Base-by-base conservation (phyloP, 2,329 filamentous ascomycete genomes). In the Fusarium zealandicum region DNA sequence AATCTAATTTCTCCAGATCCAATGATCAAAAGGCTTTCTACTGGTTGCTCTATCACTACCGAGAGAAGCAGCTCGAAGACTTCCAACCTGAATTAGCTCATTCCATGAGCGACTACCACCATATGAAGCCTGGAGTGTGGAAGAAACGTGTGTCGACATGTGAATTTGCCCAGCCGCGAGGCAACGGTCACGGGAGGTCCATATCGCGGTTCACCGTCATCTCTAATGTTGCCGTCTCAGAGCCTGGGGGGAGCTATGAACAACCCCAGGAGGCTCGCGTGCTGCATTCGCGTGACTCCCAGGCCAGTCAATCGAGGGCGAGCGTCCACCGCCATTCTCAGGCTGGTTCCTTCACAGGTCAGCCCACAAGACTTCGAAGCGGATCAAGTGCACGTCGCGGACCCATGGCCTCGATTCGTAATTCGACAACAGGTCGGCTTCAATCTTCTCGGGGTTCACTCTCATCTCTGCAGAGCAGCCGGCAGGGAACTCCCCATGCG, bases 21-120 rank as follows among this genome's bases (percentile, higher is more conserved):
- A 98, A 96, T 61, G 91, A 96, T 49, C 92, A 97, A 70, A 96
- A 96, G 69, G 82, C 93, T 63, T 97, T 98, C 73, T 99, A 98
- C 73, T 89, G 87, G 74, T 83, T 96, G 16, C 82, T 99, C 7
- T 76, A 89, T 61, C 89, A 88, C 71, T 96, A 96, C 71, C 85
- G 90, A 37, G 87, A 96, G 60, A 87, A 91, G 58, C 88, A 95
- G 64, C 75, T 96, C 2, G 93, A 98, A 70, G 90, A 96, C 69
- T 98, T 95, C 69, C 89, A 89, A 54, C 86, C 87, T 25, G 84
- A 90, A 17, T 78, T 97, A 49, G 85, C 85, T n/a, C 90, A 95
- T 69, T 96, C 93, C 1, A 83, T 88, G 50, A 96, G 92, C 73
- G 93, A 98, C 69, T 95, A 96, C 66, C 93, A 97, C 67, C 92